Evolutionary conservation across 139 green algal genomes (phyloP).

Genomic region (Zygnema circumcarinatum): DNA sequence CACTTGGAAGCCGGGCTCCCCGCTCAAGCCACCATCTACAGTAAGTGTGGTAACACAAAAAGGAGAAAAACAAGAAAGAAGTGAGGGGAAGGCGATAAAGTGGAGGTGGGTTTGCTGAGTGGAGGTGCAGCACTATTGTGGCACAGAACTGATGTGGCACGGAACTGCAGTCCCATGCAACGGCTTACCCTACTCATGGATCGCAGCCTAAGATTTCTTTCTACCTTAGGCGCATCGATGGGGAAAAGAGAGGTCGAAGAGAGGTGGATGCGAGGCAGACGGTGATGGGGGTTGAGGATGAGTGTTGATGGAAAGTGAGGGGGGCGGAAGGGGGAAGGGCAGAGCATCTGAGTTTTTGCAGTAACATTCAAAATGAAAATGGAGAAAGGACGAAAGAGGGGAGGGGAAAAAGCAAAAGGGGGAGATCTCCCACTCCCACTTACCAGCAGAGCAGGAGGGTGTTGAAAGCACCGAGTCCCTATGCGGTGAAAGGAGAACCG

Average conservation of each 20-base stretch:
- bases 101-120: too few species aligned
- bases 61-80: neutral
- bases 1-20: neutral
- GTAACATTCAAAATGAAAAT: too few species aligned
- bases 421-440: neutral
- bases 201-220: too few species aligned
- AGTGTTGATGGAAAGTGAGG: neutral
- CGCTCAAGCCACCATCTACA: neutral
- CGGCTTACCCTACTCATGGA: too few species aligned
- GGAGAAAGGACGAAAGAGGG: neutral
- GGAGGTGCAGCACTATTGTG: too few species aligned
- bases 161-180: too few species aligned
- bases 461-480: neutral
- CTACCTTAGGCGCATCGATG: too few species aligned
- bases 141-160: too few species aligned
- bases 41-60: neutral
- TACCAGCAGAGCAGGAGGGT: constrained; percentile 27
- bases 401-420: neutral
- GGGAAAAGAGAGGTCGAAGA: too few species aligned
- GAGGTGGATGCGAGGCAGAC: too few species aligned
- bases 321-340: neutral
- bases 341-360: too few species aligned
- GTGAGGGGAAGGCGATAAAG: neutral
- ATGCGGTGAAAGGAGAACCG: constrained; percentile 29
- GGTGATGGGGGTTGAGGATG: neutral